phyloP scores from a whole-genome alignment of 2,329 filamentous ascomycete species.

The Aspergillus ruber region DNA sequence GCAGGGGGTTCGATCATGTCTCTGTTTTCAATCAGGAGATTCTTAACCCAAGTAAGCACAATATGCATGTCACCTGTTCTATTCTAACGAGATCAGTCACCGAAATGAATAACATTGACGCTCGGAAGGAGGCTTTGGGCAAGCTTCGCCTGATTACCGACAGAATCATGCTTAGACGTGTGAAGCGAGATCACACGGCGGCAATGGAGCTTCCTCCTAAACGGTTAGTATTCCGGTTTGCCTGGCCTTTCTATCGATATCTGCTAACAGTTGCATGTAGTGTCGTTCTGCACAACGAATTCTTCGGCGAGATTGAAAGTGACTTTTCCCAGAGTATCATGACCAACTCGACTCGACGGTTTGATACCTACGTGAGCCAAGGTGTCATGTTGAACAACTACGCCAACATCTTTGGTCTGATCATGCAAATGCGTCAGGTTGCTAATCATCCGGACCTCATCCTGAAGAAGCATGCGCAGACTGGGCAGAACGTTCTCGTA shows the following conservation, averaged over 20 bases:
- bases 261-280: slow-evolving; percentile 15
- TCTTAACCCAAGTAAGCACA: slow-evolving; percentile 61
- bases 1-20: slow-evolving; percentile 57
- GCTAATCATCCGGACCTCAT: slow-evolving; percentile 94
- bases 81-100: slow-evolving; percentile 43
- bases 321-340: slow-evolving; percentile 96
- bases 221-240: slow-evolving; percentile 43
- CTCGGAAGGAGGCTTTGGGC: slow-evolving; percentile 63
- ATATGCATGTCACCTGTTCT: slow-evolving; percentile 33
- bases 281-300: slow-evolving; percentile 84
- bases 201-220: slow-evolving; percentile 96
- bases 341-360: slow-evolving; percentile 79
- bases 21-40: slow-evolving; percentile 94
- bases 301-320: slow-evolving; percentile 92
- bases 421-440: slow-evolving; percentile 99
- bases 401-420: slow-evolving; percentile 96
- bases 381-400: slow-evolving; percentile 96
- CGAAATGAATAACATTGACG: slow-evolving; percentile 45
- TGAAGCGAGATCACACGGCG: slow-evolving; percentile 88
- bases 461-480: slow-evolving; percentile 76
- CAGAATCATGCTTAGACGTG: slow-evolving; percentile 88
- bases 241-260: neutral
- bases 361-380: slow-evolving; percentile 90
- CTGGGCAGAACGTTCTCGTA: slow-evolving; percentile 82
- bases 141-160: slow-evolving; percentile 86